Conservation (phyloP, 2,329 filamentous ascomycete genomes). For the Sclerotinia trifoliorum region DNA sequence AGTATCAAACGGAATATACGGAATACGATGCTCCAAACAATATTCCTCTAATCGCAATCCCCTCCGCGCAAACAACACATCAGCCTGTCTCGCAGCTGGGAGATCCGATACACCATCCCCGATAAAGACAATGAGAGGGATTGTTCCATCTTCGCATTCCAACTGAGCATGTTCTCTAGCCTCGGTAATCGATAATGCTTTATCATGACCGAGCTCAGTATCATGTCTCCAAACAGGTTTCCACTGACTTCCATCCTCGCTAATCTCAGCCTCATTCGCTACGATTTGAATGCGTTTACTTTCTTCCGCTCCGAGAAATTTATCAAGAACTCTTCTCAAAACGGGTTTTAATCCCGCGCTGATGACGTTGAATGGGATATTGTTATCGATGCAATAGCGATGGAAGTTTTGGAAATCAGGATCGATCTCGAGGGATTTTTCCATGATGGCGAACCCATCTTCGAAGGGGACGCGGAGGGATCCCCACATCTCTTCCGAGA, state of each 20-base stretch:
- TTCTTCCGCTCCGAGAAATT: conserved; percentile 57
- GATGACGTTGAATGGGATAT: conserved; percentile 68
- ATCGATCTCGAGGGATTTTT: conserved; percentile 61
- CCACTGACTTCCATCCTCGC: conserved; percentile 57
- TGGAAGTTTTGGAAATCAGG: conserved; percentile 63
- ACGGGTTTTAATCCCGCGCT: conserved; percentile 66
- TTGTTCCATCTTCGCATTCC: conserved; percentile 57
- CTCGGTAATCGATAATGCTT: conserved; percentile 62
- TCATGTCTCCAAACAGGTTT: conserved; percentile 67
- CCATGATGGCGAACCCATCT: conserved; percentile 64
- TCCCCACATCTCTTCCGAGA: conserved; percentile 71
- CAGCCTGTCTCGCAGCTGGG: conserved; percentile 62
- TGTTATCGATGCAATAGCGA: conserved; percentile 59
- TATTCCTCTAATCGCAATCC: conserved; percentile 65
- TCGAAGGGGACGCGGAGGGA: conserved; percentile 66
- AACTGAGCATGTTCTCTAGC: conserved; percentile 55
- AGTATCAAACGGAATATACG: conserved; percentile 62
- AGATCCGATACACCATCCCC: conserved; percentile 69
- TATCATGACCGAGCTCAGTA: conserved; percentile 64
- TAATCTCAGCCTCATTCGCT: conserved; percentile 64
- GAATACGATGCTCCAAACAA: conserved; percentile 59
- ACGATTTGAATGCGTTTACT: conserved; percentile 58
- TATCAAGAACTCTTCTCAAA: conserved; percentile 59
- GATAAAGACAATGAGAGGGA: conserved; percentile 68
- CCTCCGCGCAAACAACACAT: conserved; percentile 66